Evolutionary conservation across 805 yeast species (phyloP), one percentile per base, ranked within the genome.

Genomic region (Candida ascalaphidarum): DNA sequence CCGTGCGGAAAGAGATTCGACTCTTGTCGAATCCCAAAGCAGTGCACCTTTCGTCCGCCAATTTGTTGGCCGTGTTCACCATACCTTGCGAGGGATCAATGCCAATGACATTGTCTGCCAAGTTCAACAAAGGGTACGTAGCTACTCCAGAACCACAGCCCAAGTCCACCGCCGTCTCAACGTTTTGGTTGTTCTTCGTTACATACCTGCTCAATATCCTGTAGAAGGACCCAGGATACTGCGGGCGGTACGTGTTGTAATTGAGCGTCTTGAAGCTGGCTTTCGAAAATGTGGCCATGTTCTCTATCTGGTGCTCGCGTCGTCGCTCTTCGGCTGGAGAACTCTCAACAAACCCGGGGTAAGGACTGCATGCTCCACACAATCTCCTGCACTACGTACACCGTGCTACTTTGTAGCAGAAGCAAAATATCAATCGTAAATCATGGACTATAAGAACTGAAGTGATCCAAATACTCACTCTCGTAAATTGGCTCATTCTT

Each of bases 81-180:
- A 72, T 72, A 21, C 44, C 50, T 3, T 55, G 40, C 1, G 76
- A 69, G 22, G 65, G 41, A 40, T 72, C 79, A 3, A 69, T 43
- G 1, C 74, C 74, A 11, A 53, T 41, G 5, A 67, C 66, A 12
- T 50, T 44, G 1, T 60, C 40, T 18, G 66, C 48, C 12, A 61
- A 29, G 22, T 53, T 47, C 15, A 66, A 48, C 27, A 71, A 41
- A 3, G 72, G 72, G 27, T 58, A 50, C 2, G 69, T 56, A 0
- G 71, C 73, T 15, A 63, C 65, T 0, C 77, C 78, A 1, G 76
- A 68, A 1, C 77, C 77, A 37, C 74, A 67, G 0, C 78, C 77
- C 24, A 69, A 40, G 42, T 52, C 57, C 44, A 54, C 48, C 7
- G 75, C 40, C 5, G 35, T 37, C 3, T 32, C 26, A 4, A 49